A percentile compares a stretch with the other conserved stretches of the same genome.
These are phyloP conservation scores for Vicia sativa DNA, from an alignment of 306 rosid genomes.

Conservation along the genomic window DNA sequence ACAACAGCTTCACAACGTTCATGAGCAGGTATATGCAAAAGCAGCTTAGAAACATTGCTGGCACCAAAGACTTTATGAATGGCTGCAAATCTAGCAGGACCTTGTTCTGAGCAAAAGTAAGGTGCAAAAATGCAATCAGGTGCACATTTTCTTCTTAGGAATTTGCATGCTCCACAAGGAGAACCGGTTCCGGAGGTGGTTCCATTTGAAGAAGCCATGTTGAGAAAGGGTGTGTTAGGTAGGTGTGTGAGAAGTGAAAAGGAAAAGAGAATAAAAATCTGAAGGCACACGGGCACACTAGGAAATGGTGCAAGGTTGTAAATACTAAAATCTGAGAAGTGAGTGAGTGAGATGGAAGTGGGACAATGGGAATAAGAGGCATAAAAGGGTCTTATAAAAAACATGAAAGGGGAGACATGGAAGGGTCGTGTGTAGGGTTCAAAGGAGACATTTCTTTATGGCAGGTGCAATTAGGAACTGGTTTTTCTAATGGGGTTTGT, in stretches of 20 bases:
- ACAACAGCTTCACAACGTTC: conserved; percentile 94
- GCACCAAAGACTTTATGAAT: conserved; percentile 97
- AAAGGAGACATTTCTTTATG: conserved; percentile 68
- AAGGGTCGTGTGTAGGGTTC: conserved; percentile 65
- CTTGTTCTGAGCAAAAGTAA: conserved; percentile 86
- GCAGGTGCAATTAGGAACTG: conserved; percentile 43
- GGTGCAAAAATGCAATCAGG: conserved; percentile 91
- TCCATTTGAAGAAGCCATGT: conserved; percentile 51
- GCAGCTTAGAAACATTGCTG: conserved; percentile 84
- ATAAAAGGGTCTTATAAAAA: conserved; percentile 53
- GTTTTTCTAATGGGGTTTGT: conserved; percentile 33
- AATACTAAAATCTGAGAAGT: conserved; percentile 32
- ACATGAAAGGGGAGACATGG: conserved; percentile 62
- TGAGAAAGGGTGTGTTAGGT: conserved; percentile 3
- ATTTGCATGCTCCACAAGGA: conserved; percentile 99
- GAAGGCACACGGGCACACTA: conserved; percentile 75
- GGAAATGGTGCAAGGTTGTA: conserved; percentile 64
- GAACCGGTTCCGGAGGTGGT: conserved; percentile 53
- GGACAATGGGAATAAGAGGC: conserved; percentile 51
- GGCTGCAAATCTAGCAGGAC: conserved; percentile 90
- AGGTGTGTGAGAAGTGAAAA: conserved; percentile 5
- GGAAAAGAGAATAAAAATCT: conserved; percentile 37
- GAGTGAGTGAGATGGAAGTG: conserved; percentile 41
- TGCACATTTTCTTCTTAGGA: conserved; percentile 85
- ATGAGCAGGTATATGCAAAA: conserved; percentile 76